Percentiles rank a stretch among this genome's conserved stretches.
phyloP scores from a whole-genome alignment of 371 early-diverging fungal genomes.

The Thermomucor indicae-seudaticae region DNA sequence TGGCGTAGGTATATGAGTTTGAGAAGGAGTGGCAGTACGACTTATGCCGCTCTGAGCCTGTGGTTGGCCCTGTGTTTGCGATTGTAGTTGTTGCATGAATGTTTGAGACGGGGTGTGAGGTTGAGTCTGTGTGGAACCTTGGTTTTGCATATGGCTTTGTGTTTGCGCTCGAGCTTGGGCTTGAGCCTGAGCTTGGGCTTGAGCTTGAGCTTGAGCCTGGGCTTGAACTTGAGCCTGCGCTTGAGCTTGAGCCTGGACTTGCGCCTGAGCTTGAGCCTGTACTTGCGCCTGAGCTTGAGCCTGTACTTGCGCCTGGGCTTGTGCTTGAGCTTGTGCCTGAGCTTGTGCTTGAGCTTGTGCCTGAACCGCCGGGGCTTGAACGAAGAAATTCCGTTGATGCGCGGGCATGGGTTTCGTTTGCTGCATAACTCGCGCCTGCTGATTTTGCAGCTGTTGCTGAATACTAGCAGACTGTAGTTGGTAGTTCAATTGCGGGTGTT shows the following conservation, averaged over 20 bases:
- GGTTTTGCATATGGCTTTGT: neutral
- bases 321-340: constrained; percentile 18
- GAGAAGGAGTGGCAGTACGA: constrained; percentile 25
- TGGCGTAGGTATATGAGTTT: constrained; percentile 37
- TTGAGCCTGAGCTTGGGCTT: constrained; percentile 22
- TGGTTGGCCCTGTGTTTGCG: constrained; percentile 10
- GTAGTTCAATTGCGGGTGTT: constrained; percentile 23
- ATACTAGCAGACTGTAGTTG: constrained; percentile 9
- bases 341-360: constrained; percentile 16
- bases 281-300: constrained; percentile 16
- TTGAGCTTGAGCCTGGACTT: constrained; percentile 22
- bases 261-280: constrained; percentile 15
- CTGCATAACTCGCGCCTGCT: constrained; percentile 28
- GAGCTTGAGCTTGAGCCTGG: constrained; percentile 20
- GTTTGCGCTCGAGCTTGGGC: constrained; percentile 16
- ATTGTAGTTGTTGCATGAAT: constrained; percentile 7
- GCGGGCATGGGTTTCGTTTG: constrained; percentile 23
- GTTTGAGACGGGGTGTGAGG: neutral
- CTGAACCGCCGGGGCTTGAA: constrained; percentile 17
- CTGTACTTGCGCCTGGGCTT: constrained; percentile 15
- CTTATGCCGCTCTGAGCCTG: constrained; percentile 18
- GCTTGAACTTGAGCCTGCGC: constrained; percentile 23
- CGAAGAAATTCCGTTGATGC: constrained; percentile 27
- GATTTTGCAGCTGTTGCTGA: constrained; percentile 18
- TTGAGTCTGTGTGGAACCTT: no score